Percentiles rank a stretch among this genome's conserved stretches.
Conservation (phyloP, 495 filamentous ascomycete genomes). For the Pseudevernia furfuracea region DNA sequence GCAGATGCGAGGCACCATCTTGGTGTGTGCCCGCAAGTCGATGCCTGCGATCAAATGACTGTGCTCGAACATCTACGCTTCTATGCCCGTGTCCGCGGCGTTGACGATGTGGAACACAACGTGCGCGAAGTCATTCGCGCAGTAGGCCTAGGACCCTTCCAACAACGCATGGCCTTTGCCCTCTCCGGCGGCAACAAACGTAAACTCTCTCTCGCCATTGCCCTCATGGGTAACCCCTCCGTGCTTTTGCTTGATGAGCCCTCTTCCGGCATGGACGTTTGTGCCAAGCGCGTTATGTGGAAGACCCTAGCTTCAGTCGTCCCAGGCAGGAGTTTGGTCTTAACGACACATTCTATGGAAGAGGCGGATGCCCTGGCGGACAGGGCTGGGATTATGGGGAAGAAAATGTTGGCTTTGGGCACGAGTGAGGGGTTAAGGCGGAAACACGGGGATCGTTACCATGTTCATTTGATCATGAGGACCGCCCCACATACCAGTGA, state of each 20-base stretch:
- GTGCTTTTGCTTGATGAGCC: slow-evolving; percentile 47
- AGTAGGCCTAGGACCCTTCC: slow-evolving; percentile 35
- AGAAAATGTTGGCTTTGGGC: slow-evolving; percentile 38
- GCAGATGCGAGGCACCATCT: slow-evolving; percentile 60
- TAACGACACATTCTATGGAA: slow-evolving; percentile 43
- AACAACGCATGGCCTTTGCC: slow-evolving; percentile 37
- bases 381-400: slow-evolving; percentile 38
- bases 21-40: slow-evolving; percentile 56
- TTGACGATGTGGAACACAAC: slow-evolving; percentile 44
- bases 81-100: slow-evolving; percentile 49
- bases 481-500: slow-evolving; percentile 61
- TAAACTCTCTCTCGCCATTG: slow-evolving; percentile 45
- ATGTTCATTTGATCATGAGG: slow-evolving; percentile 56
- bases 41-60: slow-evolving; percentile 53
- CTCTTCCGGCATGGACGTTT: slow-evolving; percentile 43
- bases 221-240: slow-evolving; percentile 43
- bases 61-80: slow-evolving; percentile 49
- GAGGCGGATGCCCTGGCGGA: slow-evolving; percentile 40
- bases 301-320: slow-evolving; percentile 35
- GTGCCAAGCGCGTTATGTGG: slow-evolving; percentile 46
- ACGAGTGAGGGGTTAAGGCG: slow-evolving; percentile 33
- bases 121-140: slow-evolving; percentile 40
- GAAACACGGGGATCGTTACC: slow-evolving; percentile 37
- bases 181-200: slow-evolving; percentile 50
- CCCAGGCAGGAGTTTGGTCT: slow-evolving; percentile 35